Percentiles rank a stretch among this genome's conserved stretches.
These are phyloP conservation scores for Stylosanthes scabra DNA, from an alignment of 331 rosid genomes.

Conservation along the genomic window DNA sequence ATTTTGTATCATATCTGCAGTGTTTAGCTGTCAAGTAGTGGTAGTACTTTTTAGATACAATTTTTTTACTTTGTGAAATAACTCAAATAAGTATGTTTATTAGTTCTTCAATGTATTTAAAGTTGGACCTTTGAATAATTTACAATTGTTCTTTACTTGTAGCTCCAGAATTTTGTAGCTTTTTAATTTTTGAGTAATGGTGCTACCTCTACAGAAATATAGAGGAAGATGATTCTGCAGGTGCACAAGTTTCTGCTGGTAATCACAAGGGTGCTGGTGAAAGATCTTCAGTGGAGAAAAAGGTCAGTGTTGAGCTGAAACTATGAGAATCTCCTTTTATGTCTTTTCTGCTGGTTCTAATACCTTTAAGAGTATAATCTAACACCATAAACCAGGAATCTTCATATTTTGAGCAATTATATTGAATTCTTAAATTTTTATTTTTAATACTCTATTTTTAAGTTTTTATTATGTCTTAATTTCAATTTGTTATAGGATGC, in stretches of 20 bases:
- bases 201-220: constrained; percentile 67
- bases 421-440: too few species aligned
- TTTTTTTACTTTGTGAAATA: constrained; percentile 18
- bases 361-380: constrained; percentile 29
- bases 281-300: constrained; percentile 60
- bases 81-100: constrained; percentile 24
- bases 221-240: constrained; percentile 70
- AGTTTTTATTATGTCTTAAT: constrained; percentile 34
- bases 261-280: constrained; percentile 61
- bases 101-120: constrained; percentile 24
- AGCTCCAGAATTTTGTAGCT: constrained; percentile 27
- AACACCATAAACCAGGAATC: constrained; percentile 17
- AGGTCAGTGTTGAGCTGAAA: constrained; percentile 58
- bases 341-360: constrained; percentile 29
- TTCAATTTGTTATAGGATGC: constrained; percentile 61
- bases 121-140: constrained; percentile 7
- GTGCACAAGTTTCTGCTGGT: constrained; percentile 67
- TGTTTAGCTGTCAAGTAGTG: constrained; percentile 1
- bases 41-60: constrained; percentile 14
- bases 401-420: constrained; percentile 30
- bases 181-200: constrained; percentile 35
- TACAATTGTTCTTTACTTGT: constrained; percentile 4
- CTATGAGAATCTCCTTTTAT: constrained; percentile 41
- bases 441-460: too few species aligned
- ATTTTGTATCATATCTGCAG: constrained; percentile 3